Conservation (phyloP, 371 early-diverging fungal species). For the Zychaea mexicana region DNA sequence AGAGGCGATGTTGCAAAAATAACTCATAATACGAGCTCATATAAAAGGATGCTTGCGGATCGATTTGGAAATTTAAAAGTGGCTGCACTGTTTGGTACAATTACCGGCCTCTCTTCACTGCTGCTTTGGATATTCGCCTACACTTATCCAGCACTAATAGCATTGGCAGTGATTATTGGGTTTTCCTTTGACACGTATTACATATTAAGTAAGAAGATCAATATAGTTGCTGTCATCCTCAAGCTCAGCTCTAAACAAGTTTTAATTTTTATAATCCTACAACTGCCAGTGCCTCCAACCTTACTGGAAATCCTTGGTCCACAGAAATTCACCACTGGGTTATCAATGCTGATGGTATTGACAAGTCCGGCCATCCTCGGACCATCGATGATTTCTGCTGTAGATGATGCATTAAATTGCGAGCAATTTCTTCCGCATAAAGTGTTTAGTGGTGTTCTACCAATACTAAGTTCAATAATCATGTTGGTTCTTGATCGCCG, state of each 20-base stretch:
- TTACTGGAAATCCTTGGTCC: neutral
- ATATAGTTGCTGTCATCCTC: too few relatives aligned
- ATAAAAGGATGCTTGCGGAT: constrained; percentile 45
- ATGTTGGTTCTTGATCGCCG: neutral
- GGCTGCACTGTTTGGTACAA: constrained; percentile 27
- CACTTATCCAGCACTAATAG: constrained; percentile 34
- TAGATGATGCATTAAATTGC: neutral
- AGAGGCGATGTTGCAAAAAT: neutral
- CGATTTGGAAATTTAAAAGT: constrained; percentile 44
- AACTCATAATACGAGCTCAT: too few relatives aligned
- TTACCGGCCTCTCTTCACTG: constrained; percentile 32
- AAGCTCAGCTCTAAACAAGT: too few relatives aligned
- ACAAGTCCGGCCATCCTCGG: neutral
- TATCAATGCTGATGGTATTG: neutral
- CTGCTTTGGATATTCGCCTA: constrained; percentile 54
- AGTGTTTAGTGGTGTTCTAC: neutral
- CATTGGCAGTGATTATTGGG: constrained; percentile 39
- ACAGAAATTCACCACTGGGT: neutral
- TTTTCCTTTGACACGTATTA: constrained; percentile 41
- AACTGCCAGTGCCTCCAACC: neutral
- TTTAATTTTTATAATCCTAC: neutral
- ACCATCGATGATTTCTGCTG: neutral
- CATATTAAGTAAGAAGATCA: constrained; percentile 20
- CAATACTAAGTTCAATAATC: neutral
- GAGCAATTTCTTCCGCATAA: constrained; percentile 2